A percentile compares a stretch with the other conserved stretches of the same genome.
phyloP scores from a whole-genome alignment of 371 early-diverging fungal species.

The Mortierella sp. region DNA sequence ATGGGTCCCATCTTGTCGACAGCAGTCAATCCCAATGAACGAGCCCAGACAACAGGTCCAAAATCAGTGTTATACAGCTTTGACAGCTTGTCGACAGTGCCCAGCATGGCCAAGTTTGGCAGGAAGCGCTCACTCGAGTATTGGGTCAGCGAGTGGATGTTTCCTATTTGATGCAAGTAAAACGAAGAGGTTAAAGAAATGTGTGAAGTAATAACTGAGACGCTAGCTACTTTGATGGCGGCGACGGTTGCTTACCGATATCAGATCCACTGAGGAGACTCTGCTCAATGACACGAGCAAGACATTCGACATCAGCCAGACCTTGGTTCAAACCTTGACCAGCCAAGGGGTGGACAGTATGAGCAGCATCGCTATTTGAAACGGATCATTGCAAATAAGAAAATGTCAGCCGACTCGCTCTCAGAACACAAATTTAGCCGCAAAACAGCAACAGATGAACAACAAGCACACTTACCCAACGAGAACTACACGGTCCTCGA shows the following conservation, averaged over 20 bases:
- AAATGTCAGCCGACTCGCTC: neutral
- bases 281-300: conserved; percentile 72
- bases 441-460: neutral
- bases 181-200: neutral
- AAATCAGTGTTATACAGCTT: conserved; percentile 79
- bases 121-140: conserved; percentile 86
- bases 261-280: conserved; percentile 85
- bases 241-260: no score
- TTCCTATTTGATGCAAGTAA: conserved; percentile 58
- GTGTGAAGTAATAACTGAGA: neutral
- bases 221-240: no score
- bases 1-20: conserved; percentile 70
- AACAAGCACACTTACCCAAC: conserved; percentile 73
- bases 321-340: conserved; percentile 98
- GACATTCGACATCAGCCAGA: conserved; percentile 83
- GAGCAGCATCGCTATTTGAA: conserved; percentile 91
- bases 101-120: conserved; percentile 87
- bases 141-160: conserved; percentile 70
- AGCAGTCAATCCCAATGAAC: conserved; percentile 77
- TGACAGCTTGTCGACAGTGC: conserved; percentile 85
- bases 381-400: neutral
- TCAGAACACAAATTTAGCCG: no score
- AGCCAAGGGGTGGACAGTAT: conserved; percentile 95
- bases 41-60: conserved; percentile 71
- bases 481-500: conserved; percentile 85